A percentile compares a stretch with the other conserved stretches of the same genome.
These are phyloP conservation scores for Echria macrotheca DNA, from an alignment of 495 filamentous ascomycete species.

Conservation along the genomic window DNA sequence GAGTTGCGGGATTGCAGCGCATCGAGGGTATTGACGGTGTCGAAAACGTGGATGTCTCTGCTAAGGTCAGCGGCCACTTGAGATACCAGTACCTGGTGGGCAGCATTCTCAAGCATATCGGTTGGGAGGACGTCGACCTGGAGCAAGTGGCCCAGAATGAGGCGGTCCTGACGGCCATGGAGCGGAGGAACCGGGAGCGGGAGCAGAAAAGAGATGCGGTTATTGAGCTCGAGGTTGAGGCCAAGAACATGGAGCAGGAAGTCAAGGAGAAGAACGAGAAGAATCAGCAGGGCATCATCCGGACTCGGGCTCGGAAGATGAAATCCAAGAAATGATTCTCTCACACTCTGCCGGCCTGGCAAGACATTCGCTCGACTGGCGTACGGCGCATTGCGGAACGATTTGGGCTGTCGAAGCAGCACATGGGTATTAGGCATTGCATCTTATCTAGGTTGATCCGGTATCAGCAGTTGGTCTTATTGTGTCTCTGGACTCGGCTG, in stretches of 20 bases:
- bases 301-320: constrained; percentile 23
- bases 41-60: constrained; percentile 54
- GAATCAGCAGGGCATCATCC: constrained; percentile 20
- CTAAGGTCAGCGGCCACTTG: constrained; percentile 49
- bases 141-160: constrained; percentile 39
- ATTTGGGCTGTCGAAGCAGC: no score
- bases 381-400: no score
- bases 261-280: constrained; percentile 15
- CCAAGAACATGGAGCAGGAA: constrained; percentile 12
- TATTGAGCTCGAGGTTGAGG: constrained; percentile 8
- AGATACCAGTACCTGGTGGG: constrained; percentile 51
- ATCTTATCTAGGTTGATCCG: no score
- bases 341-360: no score
- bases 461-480: no score
- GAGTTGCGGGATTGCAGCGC: constrained; percentile 53
- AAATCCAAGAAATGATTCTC: constrained; percentile 24
- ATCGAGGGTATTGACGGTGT: constrained; percentile 49
- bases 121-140: constrained; percentile 51
- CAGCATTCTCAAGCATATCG: constrained; percentile 47
- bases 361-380: no score
- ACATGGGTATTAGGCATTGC: no score
- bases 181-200: constrained; percentile 22
- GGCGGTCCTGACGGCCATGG: constrained; percentile 21
- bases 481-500: no score
- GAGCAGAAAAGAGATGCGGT: constrained; percentile 21